A percentile compares a stretch with the other conserved stretches of the same genome.
phyloP scores from a whole-genome alignment of 2,329 filamentous ascomycete species.

The Periconia digitata region DNA sequence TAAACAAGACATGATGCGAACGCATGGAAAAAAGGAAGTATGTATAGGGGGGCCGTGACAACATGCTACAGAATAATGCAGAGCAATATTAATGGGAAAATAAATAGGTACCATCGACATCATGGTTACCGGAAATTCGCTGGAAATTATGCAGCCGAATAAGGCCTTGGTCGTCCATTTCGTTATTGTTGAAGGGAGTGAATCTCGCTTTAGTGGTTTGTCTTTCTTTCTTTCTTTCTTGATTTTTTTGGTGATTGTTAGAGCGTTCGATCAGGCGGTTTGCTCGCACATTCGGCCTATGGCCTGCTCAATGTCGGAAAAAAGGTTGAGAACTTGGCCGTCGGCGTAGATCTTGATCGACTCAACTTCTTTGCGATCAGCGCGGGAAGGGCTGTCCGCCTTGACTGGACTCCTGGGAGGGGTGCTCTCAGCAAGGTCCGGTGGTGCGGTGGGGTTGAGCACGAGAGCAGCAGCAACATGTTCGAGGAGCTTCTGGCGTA shows the following conservation, averaged over 20 bases:
- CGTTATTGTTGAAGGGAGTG: slow-evolving; percentile 7
- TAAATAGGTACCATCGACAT: background rate
- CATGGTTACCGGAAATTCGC: background rate
- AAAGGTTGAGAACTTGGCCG: slow-evolving; percentile 44
- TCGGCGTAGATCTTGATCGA: slow-evolving; percentile 49
- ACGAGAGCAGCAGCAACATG: slow-evolving; percentile 71
- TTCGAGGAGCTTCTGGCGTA: slow-evolving; percentile 78
- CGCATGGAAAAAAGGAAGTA: slow-evolving; percentile 10
- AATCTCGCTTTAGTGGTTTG: slow-evolving; percentile 13
- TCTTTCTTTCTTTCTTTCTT: slow-evolving; percentile 11
- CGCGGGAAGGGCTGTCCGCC: slow-evolving; percentile 34
- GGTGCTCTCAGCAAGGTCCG: slow-evolving; percentile 36
- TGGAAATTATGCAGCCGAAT: slow-evolving; percentile 19
- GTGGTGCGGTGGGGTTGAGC: slow-evolving; percentile 31
- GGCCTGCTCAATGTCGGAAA: slow-evolving; percentile 46
- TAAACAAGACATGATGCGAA: slow-evolving; percentile 11
- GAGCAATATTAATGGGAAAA: slow-evolving; percentile 11
- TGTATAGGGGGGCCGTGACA: slow-evolving; percentile 29
- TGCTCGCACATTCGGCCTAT: slow-evolving; percentile 48
- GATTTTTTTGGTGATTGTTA: background rate
- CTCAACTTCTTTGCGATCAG: slow-evolving; percentile 42
- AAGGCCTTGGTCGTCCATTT: slow-evolving; percentile 1
- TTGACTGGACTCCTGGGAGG: slow-evolving; percentile 44
- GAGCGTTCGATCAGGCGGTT: slow-evolving; percentile 28
- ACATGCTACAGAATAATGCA: slow-evolving; percentile 22